Evolutionary conservation across 1,284 basidiomycete species (phyloP).

Genomic region (Inonotus obliquus): DNA sequence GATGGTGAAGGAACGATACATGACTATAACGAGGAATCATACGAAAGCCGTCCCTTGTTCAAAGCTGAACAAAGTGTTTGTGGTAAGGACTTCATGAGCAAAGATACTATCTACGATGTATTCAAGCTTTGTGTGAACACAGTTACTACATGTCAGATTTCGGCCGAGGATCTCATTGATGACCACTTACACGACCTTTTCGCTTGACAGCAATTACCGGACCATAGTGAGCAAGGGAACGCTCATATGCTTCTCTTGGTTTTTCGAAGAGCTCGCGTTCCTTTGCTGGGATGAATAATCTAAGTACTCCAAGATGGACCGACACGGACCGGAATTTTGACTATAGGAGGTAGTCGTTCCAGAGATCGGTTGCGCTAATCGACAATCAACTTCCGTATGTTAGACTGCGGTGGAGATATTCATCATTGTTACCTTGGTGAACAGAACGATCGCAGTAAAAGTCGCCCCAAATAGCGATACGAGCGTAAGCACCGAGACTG

Average conservation of each 20-base stretch:
- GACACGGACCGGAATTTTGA: not conserved
- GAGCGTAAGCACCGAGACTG: too few species aligned
- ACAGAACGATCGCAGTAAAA: too few species aligned
- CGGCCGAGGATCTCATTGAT: too few species aligned
- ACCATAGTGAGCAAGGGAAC: not conserved
- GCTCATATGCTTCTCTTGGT: slow-evolving; percentile 1
- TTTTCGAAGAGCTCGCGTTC: not conserved
- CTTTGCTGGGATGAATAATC: not conserved
- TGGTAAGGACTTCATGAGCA: not conserved
- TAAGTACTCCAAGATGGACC: not conserved
- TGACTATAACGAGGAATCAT: not conserved
- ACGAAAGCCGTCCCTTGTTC: slow-evolving; percentile 5
- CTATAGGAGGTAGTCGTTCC: not conserved
- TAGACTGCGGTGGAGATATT: too few species aligned
- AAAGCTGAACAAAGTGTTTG: not conserved
- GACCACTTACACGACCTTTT: slow-evolving; percentile 10
- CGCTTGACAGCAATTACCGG: slow-evolving; percentile 1
- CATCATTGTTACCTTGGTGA: too few species aligned
- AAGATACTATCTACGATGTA: slow-evolving; percentile 3
- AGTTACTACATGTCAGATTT: too few species aligned
- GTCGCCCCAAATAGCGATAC: too few species aligned
- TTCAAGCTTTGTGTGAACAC: not conserved
- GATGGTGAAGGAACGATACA: not conserved
- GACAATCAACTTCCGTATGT: too few species aligned
- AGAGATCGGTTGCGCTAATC: too few species aligned